Conservation (phyloP, 1,284 basidiomycete genomes). For the Tilletia horrida region DNA sequence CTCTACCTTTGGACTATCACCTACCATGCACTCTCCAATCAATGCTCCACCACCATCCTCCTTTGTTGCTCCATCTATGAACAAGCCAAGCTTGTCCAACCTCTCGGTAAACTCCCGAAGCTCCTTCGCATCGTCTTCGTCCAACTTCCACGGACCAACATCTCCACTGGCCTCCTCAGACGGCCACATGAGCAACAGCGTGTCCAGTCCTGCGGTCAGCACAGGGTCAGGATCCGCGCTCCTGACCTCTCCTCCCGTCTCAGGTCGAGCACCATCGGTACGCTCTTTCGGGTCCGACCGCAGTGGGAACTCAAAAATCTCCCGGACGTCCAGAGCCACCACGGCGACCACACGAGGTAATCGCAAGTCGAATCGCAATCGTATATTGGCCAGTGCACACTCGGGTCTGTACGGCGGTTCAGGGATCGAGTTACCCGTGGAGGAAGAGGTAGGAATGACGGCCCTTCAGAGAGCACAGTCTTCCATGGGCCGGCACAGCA, state of each 20-base stretch:
- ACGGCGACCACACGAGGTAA: not conserved
- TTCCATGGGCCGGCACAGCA: slow-evolving; percentile 2
- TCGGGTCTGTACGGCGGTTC: not conserved
- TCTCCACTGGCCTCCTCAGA: too few species aligned
- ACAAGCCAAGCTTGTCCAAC: slow-evolving; percentile 5
- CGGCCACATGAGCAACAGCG: too few species aligned
- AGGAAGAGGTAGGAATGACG: not conserved
- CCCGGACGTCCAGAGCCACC: not conserved
- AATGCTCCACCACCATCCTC: not conserved
- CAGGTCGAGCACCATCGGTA: not conserved
- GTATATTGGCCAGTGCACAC: not conserved
- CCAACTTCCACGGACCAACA: not conserved
- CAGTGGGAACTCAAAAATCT: not conserved
- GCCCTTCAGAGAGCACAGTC: slow-evolving; percentile 10
- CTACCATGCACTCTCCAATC: not conserved
- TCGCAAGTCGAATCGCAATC: slow-evolving; percentile 8
- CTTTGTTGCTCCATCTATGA: not conserved
- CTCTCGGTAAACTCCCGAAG: not conserved
- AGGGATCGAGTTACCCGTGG: not conserved
- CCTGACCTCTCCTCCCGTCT: too few species aligned
- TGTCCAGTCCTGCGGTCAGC: too few species aligned
- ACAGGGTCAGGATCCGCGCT: too few species aligned
- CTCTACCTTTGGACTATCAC: not conserved
- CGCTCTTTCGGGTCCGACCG: slow-evolving; percentile 10
- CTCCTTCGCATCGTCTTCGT: not conserved